These are phyloP conservation scores for Globomyces sp. DNA, from an alignment of 371 early-diverging fungal species.

Conservation along the genomic window DNA sequence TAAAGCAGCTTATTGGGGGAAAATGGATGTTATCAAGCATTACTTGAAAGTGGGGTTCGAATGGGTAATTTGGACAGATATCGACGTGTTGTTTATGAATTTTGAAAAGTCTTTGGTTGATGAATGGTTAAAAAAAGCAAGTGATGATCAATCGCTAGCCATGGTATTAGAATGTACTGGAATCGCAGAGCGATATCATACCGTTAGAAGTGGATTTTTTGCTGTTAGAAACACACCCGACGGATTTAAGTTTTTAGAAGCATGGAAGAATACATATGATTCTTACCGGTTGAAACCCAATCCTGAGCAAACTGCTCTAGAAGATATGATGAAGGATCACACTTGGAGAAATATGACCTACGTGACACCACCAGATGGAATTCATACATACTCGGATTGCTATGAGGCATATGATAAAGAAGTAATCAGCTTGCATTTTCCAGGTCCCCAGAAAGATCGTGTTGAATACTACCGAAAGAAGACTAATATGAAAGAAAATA, in stretches of 20 bases:
- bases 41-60: conserved; percentile 1
- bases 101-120: background rate
- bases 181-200: background rate
- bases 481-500: too few relatives aligned
- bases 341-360: background rate
- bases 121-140: conserved; percentile 1
- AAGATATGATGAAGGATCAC: background rate
- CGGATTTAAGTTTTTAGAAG: conserved; percentile 3
- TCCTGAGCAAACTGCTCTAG: background rate
- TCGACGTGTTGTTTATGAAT: conserved; percentile 7
- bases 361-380: background rate
- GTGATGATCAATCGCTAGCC: background rate
- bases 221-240: background rate
- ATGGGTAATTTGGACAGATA: conserved; percentile 13
- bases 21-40: conserved; percentile 4
- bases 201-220: conserved; percentile 6
- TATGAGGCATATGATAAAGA: background rate
- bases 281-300: background rate
- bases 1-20: conserved; percentile 7
- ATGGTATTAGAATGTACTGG: background rate
- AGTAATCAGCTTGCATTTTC: conserved; percentile 5
- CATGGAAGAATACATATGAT: background rate
- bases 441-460: background rate
- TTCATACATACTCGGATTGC: conserved; percentile 1
- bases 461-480: conserved; percentile 2